Conservation (phyloP, 768 basidiomycete species). For the Dioszegia aurantiaca region DNA sequence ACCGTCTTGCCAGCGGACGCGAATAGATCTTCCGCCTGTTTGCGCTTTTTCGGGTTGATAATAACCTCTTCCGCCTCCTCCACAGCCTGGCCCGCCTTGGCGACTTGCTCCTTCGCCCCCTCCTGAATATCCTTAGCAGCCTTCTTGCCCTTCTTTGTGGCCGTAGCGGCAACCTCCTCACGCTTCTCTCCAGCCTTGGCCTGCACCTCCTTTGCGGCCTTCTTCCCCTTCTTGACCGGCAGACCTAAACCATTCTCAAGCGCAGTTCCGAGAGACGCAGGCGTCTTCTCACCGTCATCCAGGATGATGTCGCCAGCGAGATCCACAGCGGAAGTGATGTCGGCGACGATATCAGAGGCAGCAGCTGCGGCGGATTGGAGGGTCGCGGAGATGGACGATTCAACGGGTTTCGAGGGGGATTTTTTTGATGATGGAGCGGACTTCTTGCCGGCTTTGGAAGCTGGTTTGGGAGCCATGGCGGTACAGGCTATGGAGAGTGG, state of each 20-base stretch:
- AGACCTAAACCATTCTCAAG: constrained; percentile 32
- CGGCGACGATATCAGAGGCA: constrained; percentile 21
- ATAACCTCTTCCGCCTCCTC: constrained; percentile 27
- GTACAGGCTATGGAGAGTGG: too few relatives aligned
- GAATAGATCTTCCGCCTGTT: constrained; percentile 44
- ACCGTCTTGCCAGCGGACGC: constrained; percentile 32
- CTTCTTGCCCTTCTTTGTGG: constrained; percentile 25
- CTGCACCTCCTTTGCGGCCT: constrained; percentile 26
- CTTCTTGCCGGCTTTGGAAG: constrained; percentile 7
- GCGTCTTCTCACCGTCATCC: constrained; percentile 30
- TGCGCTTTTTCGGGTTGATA: constrained; percentile 43
- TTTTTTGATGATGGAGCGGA: constrained; percentile 6
- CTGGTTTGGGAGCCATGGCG: constrained; percentile 10
- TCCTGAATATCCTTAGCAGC: constrained; percentile 15
- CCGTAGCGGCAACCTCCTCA: constrained; percentile 32
- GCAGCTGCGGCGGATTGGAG: constrained; percentile 9
- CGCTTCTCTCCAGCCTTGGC: constrained; percentile 21
- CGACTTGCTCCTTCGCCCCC: constrained; percentile 2
- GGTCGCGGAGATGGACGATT: not conserved
- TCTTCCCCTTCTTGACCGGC: constrained; percentile 20
- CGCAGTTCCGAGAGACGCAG: constrained; percentile 26
- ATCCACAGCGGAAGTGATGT: constrained; percentile 26
- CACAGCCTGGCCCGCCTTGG: constrained; percentile 17
- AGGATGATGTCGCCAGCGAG: constrained; percentile 35
- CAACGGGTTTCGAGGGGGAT: not conserved